Conservation (phyloP, 805 yeast species). For the Starmerella apicola region DNA sequence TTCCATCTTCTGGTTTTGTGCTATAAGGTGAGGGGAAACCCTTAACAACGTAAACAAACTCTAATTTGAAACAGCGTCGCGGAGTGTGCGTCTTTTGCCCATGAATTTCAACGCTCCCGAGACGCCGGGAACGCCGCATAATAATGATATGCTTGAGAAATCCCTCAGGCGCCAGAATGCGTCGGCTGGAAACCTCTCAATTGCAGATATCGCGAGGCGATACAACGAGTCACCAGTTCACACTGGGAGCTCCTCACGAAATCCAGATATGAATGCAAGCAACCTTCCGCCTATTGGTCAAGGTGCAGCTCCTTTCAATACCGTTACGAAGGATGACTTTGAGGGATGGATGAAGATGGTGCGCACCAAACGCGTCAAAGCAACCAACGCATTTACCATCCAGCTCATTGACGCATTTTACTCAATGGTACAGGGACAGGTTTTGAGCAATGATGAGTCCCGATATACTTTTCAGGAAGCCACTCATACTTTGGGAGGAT, state of each 20-base stretch:
- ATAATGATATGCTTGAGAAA: slow-evolving; percentile 13
- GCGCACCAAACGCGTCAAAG: slow-evolving; percentile 72
- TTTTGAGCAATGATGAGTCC: slow-evolving; percentile 43
- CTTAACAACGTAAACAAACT: too few species aligned
- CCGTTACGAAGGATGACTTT: slow-evolving; percentile 30
- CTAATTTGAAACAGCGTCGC: too few species aligned
- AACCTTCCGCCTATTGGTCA: background rate
- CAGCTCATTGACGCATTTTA: slow-evolving; percentile 87
- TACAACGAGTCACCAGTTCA: slow-evolving; percentile 13
- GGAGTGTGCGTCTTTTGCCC: too few species aligned
- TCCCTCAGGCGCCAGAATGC: slow-evolving; percentile 9
- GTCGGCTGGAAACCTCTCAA: slow-evolving; percentile 4
- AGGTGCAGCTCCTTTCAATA: background rate
- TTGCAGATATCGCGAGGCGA: slow-evolving; percentile 13
- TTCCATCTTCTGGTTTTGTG: too few species aligned
- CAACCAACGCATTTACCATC: slow-evolving; percentile 79
- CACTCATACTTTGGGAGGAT: slow-evolving; percentile 83
- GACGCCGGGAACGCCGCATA: slow-evolving; percentile 15
- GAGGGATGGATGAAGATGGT: slow-evolving; percentile 66
- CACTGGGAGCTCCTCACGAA: background rate
- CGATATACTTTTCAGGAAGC: slow-evolving; percentile 83
- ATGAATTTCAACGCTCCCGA: slow-evolving; percentile 6
- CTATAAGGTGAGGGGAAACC: too few species aligned
- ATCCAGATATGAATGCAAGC: background rate
- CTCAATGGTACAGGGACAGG: slow-evolving; percentile 40